phyloP scores from a whole-genome alignment of 2,329 filamentous ascomycete species.

The Claviceps quebecensis region DNA sequence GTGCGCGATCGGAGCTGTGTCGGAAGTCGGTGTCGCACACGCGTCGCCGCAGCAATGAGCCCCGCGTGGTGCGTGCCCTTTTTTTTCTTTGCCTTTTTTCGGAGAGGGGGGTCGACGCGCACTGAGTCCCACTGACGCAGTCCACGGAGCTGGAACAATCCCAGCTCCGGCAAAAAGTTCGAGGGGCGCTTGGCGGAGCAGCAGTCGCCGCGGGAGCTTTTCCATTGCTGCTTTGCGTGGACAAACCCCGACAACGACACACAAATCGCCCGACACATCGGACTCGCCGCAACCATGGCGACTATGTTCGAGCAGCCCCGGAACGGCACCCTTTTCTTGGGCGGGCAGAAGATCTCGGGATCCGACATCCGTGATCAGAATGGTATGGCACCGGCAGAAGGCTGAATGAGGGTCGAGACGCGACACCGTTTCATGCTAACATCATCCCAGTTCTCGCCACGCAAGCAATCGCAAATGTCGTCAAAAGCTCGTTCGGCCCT shows the following conservation, averaged over 20 bases:
- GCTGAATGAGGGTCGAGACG: not conserved
- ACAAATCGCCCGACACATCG: slow-evolving; percentile 4
- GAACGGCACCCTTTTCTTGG: slow-evolving; percentile 92
- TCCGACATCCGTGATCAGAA: slow-evolving; percentile 96
- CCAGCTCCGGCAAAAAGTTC: slow-evolving; percentile 15
- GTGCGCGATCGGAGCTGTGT: not conserved
- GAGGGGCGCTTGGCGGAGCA: slow-evolving; percentile 11
- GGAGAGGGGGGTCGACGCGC: slow-evolving; percentile 7
- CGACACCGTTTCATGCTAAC: slow-evolving; percentile 3
- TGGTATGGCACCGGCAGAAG: slow-evolving; percentile 35
- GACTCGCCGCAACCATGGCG: slow-evolving; percentile 50
- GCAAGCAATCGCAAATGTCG: slow-evolving; percentile 94
- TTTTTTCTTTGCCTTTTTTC: slow-evolving; percentile 2
- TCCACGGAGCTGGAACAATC: slow-evolving; percentile 15
- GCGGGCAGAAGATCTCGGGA: slow-evolving; percentile 93
- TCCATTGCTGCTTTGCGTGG: not conserved
- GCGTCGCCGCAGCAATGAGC: slow-evolving; percentile 3
- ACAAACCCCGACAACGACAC: not conserved
- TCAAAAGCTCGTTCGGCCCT: slow-evolving; percentile 96
- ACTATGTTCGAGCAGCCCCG: slow-evolving; percentile 92
- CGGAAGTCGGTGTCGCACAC: not conserved
- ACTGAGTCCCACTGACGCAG: not conserved
- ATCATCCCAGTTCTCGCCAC: slow-evolving; percentile 63
- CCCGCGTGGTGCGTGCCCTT: slow-evolving; percentile 6
- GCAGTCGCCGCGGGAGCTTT: slow-evolving; percentile 3